Base-by-base conservation (phyloP, 805 yeast species). In the Candida ipomoeae region DNA sequence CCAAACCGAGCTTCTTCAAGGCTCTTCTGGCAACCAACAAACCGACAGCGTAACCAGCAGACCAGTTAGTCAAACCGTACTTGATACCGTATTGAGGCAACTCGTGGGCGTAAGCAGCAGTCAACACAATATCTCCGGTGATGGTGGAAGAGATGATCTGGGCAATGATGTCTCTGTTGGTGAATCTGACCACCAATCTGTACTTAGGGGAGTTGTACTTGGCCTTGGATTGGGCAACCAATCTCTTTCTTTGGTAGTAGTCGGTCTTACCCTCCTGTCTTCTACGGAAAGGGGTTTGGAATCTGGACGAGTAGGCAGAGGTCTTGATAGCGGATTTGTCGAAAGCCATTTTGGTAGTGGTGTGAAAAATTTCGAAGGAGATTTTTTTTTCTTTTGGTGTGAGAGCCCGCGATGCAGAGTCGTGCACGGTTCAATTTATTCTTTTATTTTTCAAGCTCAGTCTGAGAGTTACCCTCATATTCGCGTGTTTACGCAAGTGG, bases 211-310 rank as follows among this genome's bases (percentile, higher is more conserved):
- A 75, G 87, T 84, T 85, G 95, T 94, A 94, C 84, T 94, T 94
- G 75, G 97, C 97, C 91, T 94, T 94, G 94, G 92, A 97, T 83
- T 94, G 99, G 70, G 97, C 83, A 71, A 94, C 94, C 74, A 94
- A 83, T 83, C 98, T 90, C 96, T 94, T 94, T 86, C 99, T 91
- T 78, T 94, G 97, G 85, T 91, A 94, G 96, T 91, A 94, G 79
- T 94, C 99, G 74, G 99, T 94, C 85, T 94, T 94, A 82, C 99
- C 99, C 82, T 94, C 97, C 77, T 96, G 89, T 87, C 99, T 89
- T 85, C 99, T 91, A 80, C 99, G 90, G 96, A 91, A 94, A 64
- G 98, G 97, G 77, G 99, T 94, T 84, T 94, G 99, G 96, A 84
- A 94, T 78, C 99, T 91, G 73, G 97, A 90, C 84, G 84, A 89